Conservation (phyloP, 306 rosid species). For the Sicyos edulis region DNA sequence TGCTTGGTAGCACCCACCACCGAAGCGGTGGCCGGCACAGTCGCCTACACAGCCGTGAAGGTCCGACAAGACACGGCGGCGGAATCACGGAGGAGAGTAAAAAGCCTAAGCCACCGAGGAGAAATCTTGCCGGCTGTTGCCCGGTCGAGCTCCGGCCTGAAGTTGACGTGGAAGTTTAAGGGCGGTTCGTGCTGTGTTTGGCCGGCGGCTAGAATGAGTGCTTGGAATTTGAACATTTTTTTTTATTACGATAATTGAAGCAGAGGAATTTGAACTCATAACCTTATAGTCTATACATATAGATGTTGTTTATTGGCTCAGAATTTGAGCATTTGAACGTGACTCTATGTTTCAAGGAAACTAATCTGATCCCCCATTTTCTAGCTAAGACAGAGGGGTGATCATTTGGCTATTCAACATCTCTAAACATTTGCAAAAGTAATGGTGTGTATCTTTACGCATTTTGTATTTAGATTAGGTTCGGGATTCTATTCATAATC, state of each 20-base stretch:
- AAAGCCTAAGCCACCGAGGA: background rate
- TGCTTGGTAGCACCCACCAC: slow-evolving; percentile 45
- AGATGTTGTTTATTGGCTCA: no score
- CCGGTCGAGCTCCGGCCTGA: background rate
- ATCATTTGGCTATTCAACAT: no score
- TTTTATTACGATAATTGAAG: no score
- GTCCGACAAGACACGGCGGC: slow-evolving; percentile 1
- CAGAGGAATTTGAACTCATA: no score
- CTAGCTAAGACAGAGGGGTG: background rate
- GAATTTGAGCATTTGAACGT: background rate
- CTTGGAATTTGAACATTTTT: background rate
- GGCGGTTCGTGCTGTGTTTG: background rate
- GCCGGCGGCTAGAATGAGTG: background rate
- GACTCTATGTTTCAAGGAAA: background rate
- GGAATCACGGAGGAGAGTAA: slow-evolving; percentile 18
- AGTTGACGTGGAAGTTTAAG: background rate
- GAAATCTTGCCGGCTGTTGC: background rate
- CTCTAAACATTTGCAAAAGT: no score
- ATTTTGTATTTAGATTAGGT: no score
- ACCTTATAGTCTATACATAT: no score
- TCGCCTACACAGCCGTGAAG: slow-evolving; percentile 34
- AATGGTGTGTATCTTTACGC: no score
- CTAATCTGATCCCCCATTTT: background rate
- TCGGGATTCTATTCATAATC: no score
- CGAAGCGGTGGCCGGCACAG: slow-evolving; percentile 49